Base-by-base conservation (phyloP, 495 filamentous ascomycete species). In the Chlorociboria aeruginascens region DNA sequence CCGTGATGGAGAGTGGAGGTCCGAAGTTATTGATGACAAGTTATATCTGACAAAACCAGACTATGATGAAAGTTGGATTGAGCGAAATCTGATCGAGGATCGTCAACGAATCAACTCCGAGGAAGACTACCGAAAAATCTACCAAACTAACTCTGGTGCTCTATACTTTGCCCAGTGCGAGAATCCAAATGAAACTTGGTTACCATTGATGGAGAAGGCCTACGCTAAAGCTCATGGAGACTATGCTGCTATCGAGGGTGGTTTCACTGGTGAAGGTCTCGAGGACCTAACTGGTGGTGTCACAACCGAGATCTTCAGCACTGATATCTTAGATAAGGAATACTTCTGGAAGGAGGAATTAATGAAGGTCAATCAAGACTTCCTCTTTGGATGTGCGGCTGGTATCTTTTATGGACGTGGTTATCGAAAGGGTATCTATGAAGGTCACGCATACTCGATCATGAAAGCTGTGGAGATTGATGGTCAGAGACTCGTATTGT, bases 181-280 rank as follows among this genome's bases (percentile, higher is more conserved):
- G 54, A 77, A 88, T 57, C 72, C 78, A 17, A 89, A 92, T 56
- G 89, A 96, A 67, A 96, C 87, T 0, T 96, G 89, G 89, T 68
- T 96, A 20, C 89, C 89, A 2, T 65, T 96, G 43, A 72, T 96
- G 8, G 89, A 96, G 58, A 96, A 96, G 63, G 89, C 89, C 0
- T 96, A 90, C 63, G 89, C 89, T 41, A 96, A 96, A 60, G 88
- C 87, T 6, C 89, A 95, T 55, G 87, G 86, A 2, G 86, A 92
- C 60, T 94, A 83, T 56, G 72, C 76, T 9, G 73, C 87, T 1
- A 88, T 95, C 40, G 82, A 90, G 50, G 87, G 88, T 14, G 89
- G 89, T 1, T 89, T 79, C 60, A 83, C 83, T 14, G 86, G 85
- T 12, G 89, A 96, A 60, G 90, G 81, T 1, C 82, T 95, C 40